Conservation (phyloP, 306 rosid species). For the Inga oerstediana region DNA sequence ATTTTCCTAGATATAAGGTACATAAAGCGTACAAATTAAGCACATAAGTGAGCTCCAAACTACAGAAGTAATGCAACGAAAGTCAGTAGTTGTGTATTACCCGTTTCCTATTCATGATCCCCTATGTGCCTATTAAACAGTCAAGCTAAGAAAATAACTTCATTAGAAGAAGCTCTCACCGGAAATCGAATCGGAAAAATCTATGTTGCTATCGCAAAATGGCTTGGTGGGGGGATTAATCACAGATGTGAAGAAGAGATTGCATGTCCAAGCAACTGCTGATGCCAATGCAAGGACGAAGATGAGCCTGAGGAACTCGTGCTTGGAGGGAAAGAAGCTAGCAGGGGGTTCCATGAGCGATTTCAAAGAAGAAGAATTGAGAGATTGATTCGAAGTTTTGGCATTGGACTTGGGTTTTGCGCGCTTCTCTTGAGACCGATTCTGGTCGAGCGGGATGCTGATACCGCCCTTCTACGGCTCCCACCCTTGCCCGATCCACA, state of each 20-base stretch:
- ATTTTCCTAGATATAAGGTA: background rate
- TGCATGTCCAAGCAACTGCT: conserved; percentile 53
- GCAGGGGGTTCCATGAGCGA: conserved; percentile 65
- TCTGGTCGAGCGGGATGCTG: background rate
- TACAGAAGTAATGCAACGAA: background rate
- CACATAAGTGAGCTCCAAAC: background rate
- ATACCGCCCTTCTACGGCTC: background rate
- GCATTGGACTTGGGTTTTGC: conserved; percentile 25
- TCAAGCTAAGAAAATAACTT: background rate
- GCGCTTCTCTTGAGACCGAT: conserved; percentile 45
- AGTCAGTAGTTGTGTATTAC: background rate
- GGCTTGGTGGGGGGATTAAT: conserved; percentile 42
- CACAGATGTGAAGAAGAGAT: conserved; percentile 49
- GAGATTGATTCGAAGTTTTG: background rate
- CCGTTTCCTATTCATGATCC: background rate
- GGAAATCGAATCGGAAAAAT: conserved; percentile 42
- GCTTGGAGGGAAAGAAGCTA: conserved; percentile 64
- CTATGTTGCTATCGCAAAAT: conserved; percentile 59
- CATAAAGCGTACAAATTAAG: background rate
- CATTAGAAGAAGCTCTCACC: conserved; percentile 39
- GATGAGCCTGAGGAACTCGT: conserved; percentile 55
- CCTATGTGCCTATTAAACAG: background rate
- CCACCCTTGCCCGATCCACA: too few species aligned
- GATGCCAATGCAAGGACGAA: conserved; percentile 59
- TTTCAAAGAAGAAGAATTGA: conserved; percentile 26